These are phyloP conservation scores for Hymenoscyphus repandus DNA, from an alignment of 2,329 filamentous ascomycete genomes.

Conservation along the genomic window DNA sequence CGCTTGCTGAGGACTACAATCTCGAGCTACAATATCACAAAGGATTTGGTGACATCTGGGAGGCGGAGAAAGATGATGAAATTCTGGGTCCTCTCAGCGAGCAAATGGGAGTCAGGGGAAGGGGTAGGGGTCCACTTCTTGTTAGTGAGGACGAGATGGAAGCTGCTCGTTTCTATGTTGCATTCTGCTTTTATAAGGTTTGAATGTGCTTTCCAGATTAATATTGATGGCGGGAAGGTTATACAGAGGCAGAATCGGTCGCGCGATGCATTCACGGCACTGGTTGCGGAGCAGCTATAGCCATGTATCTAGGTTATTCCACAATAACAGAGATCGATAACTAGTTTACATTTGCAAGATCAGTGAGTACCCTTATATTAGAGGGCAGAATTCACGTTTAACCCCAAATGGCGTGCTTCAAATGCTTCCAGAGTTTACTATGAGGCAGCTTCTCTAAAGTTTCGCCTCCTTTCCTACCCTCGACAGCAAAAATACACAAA, in stretches of 20 bases:
- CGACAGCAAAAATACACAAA: no score
- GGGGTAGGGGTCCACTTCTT: constrained; percentile 57
- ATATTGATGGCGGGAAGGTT: not conserved
- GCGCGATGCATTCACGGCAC: not conserved
- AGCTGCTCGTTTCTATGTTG: constrained; percentile 85
- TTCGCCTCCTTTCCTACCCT: no score
- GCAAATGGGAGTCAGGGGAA: constrained; percentile 86
- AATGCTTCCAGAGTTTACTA: no score
- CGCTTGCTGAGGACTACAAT: constrained; percentile 92
- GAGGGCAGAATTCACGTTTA: no score
- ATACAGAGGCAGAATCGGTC: not conserved
- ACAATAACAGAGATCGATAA: no score
- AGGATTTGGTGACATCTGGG: constrained; percentile 86
- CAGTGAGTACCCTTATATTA: no score
- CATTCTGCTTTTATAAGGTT: constrained; percentile 96
- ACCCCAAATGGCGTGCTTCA: no score
- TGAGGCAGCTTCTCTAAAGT: no score
- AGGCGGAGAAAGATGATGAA: constrained; percentile 79
- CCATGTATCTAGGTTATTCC: no score
- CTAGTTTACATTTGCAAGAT: no score
- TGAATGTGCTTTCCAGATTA: constrained; percentile 33
- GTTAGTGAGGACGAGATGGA: constrained; percentile 88
- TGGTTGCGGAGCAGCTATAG: no score
- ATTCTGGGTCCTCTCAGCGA: constrained; percentile 81
- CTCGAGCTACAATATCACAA: constrained; percentile 93